Evolutionary conservation across 2,329 filamentous ascomycete species (phyloP).

Genomic region (Pezicula carpinea): DNA sequence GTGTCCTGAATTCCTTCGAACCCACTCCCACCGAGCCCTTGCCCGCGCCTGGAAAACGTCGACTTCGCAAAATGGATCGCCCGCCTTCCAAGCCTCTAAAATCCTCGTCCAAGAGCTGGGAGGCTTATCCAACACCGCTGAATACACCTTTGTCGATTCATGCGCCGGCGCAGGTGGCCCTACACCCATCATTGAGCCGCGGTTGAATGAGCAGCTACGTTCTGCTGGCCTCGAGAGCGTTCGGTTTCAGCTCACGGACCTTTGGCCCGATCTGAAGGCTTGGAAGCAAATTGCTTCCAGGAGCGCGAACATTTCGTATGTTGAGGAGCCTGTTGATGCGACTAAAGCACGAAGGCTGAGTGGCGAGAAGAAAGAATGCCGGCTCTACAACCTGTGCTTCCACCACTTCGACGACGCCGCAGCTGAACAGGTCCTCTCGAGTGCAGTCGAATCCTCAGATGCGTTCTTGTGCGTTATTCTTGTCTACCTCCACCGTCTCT

Average conservation of each 20-base stretch:
- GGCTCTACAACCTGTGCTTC: background rate
- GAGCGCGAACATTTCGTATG: background rate
- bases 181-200: background rate
- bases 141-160: background rate
- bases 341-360: background rate
- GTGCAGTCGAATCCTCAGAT: background rate
- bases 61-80: background rate
- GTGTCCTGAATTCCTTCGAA: background rate
- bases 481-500: no score
- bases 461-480: background rate
- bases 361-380: background rate
- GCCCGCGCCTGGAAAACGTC: background rate
- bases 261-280: background rate
- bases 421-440: background rate
- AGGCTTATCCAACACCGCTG: background rate
- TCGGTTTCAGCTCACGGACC: background rate
- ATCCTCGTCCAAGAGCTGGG: background rate
- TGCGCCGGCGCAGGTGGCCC: background rate
- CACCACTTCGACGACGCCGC: background rate
- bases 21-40: background rate
- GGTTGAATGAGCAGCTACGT: background rate
- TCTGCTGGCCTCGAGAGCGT: background rate
- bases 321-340: background rate
- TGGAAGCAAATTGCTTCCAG: background rate
- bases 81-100: background rate